Percentiles rank a stretch among this genome's conserved stretches.
phyloP scores from a whole-genome alignment of 2,329 filamentous ascomycete genomes.

The Pseudogymnoascus sp. region DNA sequence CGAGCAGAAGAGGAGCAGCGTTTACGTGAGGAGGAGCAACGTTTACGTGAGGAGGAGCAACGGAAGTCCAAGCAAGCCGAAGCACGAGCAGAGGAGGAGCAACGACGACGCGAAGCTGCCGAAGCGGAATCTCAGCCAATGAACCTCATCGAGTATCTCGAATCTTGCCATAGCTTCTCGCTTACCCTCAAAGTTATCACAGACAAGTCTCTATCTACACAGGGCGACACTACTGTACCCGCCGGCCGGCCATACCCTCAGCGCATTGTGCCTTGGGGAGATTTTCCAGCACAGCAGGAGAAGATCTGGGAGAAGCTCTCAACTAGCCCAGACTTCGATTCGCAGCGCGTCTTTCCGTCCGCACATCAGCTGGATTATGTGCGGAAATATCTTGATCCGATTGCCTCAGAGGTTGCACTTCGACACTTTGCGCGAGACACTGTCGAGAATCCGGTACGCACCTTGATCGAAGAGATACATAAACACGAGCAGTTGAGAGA shows the following conservation, averaged over 20 bases:
- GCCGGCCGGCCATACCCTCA: constrained; percentile 28
- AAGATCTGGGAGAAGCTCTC: too few relatives aligned
- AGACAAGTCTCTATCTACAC: constrained; percentile 26
- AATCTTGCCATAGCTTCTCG: constrained; percentile 27
- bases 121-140: background rate
- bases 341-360: constrained; percentile 26
- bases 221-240: constrained; percentile 29
- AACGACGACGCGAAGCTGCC: constrained; percentile 14
- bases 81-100: constrained; percentile 14
- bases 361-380: constrained; percentile 29
- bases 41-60: constrained; percentile 12
- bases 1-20: constrained; percentile 20
- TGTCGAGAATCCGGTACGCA: too few relatives aligned
- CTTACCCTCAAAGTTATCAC: constrained; percentile 27
- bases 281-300: too few relatives aligned
- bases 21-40: too few relatives aligned
- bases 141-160: constrained; percentile 23
- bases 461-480: too few relatives aligned
- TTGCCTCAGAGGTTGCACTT: constrained; percentile 28
- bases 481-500: too few relatives aligned
- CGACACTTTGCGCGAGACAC: too few relatives aligned
- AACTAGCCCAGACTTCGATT: constrained; percentile 20
- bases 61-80: background rate
- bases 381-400: constrained; percentile 22
- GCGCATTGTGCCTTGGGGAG: constrained; percentile 30